Percentiles rank a stretch among this genome's conserved stretches.
Conservation (phyloP, 2,329 filamentous ascomycete species). For the Sphaerulina musiva region DNA sequence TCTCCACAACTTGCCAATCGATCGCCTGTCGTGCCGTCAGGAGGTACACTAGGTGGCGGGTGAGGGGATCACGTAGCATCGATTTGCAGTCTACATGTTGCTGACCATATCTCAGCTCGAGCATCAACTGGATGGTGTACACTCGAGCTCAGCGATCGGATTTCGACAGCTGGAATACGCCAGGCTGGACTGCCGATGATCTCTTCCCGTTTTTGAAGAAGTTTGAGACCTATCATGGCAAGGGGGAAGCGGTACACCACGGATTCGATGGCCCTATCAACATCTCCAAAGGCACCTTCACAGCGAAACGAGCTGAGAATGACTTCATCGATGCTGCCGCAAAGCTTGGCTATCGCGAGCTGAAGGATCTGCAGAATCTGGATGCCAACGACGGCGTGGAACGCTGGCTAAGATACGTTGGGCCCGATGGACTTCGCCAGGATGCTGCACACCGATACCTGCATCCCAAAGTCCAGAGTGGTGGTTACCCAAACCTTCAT, state of each 20-base stretch:
- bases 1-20: constrained; percentile 43
- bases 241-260: constrained; percentile 43
- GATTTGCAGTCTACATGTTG: neutral
- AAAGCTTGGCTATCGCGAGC: constrained; percentile 46
- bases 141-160: constrained; percentile 43
- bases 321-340: constrained; percentile 47
- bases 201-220: constrained; percentile 51
- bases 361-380: constrained; percentile 51
- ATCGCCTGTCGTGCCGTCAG: constrained; percentile 39
- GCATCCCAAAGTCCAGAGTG: constrained; percentile 46
- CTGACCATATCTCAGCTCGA: constrained; percentile 13
- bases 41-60: constrained; percentile 56
- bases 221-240: constrained; percentile 40
- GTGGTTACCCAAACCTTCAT: constrained; percentile 52
- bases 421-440: constrained; percentile 49
- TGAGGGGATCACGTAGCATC: constrained; percentile 5
- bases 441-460: constrained; percentile 53
- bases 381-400: constrained; percentile 39
- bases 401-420: constrained; percentile 47
- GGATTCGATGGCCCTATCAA: constrained; percentile 52
- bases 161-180: constrained; percentile 49
- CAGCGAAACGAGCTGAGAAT: constrained; percentile 36
- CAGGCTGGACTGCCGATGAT: constrained; percentile 48
- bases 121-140: constrained; percentile 40
- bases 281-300: constrained; percentile 47